These are phyloP conservation scores for Isochrysis galbana DNA, from an alignment of 78 protist species.

Conservation along the genomic window DNA sequence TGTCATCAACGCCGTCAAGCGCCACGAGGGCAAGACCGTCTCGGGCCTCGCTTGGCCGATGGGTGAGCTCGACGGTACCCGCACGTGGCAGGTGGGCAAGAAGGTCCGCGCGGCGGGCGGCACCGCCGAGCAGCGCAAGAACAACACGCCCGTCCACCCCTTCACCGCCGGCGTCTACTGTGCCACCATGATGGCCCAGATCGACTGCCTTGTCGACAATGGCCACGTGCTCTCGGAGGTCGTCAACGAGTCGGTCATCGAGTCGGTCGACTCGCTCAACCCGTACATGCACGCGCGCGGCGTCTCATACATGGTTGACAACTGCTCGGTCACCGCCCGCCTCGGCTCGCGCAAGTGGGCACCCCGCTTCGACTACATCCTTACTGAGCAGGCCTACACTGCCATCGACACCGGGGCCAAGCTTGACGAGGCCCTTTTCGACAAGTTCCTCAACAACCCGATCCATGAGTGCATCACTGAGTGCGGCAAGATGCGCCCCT, in stretches of 20 bases:
- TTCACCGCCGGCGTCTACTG: conserved; percentile 33
- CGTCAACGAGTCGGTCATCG: conserved; percentile 43
- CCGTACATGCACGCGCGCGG: conserved; percentile 52
- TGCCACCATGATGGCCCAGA: conserved; percentile 47
- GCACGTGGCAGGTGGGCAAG: conserved; percentile 26
- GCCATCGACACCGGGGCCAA: not conserved
- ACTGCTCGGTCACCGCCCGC: conserved; percentile 43
- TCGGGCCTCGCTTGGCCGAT: too few species aligned
- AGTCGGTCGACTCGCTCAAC: conserved; percentile 46
- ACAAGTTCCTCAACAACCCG: conserved; percentile 15
- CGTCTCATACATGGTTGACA: conserved; percentile 45
- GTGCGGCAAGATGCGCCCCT: conserved; percentile 38
- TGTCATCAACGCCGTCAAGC: conserved; percentile 31
- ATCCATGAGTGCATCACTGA: not conserved
- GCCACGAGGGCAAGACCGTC: not conserved
- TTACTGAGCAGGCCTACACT: conserved; percentile 24
- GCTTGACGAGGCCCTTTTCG: not conserved
- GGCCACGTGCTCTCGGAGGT: conserved; percentile 37
- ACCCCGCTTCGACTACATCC: conserved; percentile 49
- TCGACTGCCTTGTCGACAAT: conserved; percentile 27
- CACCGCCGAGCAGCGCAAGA: conserved; percentile 14
- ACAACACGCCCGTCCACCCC: not conserved
- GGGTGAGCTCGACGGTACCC: not conserved
- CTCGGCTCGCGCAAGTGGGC: conserved; percentile 54
- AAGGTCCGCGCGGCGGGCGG: conserved; percentile 26